Conservation (phyloP, 257 asterid species). For the Linderniella brevidens region DNA sequence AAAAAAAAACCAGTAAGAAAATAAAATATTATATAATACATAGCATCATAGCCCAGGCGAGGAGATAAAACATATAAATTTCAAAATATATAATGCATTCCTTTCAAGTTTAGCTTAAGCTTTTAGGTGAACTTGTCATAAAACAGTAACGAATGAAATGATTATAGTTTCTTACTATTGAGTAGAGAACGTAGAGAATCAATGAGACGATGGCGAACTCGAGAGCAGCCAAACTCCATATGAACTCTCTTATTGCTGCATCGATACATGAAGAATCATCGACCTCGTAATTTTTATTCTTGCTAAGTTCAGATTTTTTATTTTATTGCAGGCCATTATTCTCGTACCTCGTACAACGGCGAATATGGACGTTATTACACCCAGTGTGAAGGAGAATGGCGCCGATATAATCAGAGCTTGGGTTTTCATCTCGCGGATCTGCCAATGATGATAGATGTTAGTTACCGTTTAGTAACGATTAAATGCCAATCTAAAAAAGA, state of each 20-base stretch:
- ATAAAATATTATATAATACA: too few species aligned
- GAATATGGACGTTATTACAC: conserved; percentile 47
- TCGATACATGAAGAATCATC: conserved; percentile 8
- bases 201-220: conserved; percentile 63
- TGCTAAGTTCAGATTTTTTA: too few species aligned
- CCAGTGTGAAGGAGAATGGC: conserved; percentile 71
- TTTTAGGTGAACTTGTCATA: neutral
- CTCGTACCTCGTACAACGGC: conserved; percentile 51
- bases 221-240: conserved; percentile 76
- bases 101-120: too few species aligned
- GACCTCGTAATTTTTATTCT: neutral
- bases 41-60: too few species aligned
- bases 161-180: conserved; percentile 29
- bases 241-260: conserved; percentile 68
- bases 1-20: neutral
- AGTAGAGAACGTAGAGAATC: conserved; percentile 41
- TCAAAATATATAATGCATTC: too few species aligned
- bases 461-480: conserved; percentile 4
- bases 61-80: too few species aligned
- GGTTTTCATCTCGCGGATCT: conserved; percentile 51
- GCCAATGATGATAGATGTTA: conserved; percentile 15
- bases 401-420: conserved; percentile 61
- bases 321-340: neutral
- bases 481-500: neutral
- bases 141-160: neutral